Evolutionary conservation across 2,329 filamentous ascomycete genomes (phyloP), one percentile per base, ranked within the genome.

Genomic region (Stenocarpella maydis): DNA sequence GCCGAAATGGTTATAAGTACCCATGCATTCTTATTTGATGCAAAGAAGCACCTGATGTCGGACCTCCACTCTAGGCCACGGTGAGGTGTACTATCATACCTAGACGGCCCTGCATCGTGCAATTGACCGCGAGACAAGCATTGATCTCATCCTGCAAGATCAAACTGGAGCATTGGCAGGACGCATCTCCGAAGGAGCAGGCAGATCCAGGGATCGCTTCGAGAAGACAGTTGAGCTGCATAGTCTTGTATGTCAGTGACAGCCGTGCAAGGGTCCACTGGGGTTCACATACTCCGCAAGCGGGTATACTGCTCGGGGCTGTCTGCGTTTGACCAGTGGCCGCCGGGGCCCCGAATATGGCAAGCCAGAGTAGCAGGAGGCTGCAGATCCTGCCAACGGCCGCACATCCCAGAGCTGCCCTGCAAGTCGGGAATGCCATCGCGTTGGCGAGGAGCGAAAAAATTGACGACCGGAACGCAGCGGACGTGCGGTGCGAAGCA

Each of bases 41-140:
- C 19, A 2, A 47, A 3, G 28, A 10, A 3, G 8, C 34, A 37
- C 3, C 28, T 12, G 12, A 12, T 17, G n/a, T n/a, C n/a, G n/a
- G 31, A n/a, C n/a, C n/a, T 37, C 3, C 24, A 15, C 34, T 39
- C 3, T 53, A 12, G 3, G 5, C 9, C 4, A 39, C 52, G 21
- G 6, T 49, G 37, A 37, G 24, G 9, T 17, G 2, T 7, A 69
- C 61, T 15, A 71, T n/a, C 67, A n/a, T 52, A 71, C 69, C 67
- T n/a, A 71, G 67, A 37, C 9, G 31, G 0, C 69, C 67, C 43
- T 68, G 55, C 65, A 71, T 61, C 8, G 69, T 70, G 50, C 71
- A 72, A n/a, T 64, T 71, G 24, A 45, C 61, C 24, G 37, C 24
- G 26, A 70, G n/a, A 39, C 71, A 72, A 9, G 26, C 34, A 10